Base-by-base conservation (phyloP, 176 grass and related monocot species). In the Carex pumila region DNA sequence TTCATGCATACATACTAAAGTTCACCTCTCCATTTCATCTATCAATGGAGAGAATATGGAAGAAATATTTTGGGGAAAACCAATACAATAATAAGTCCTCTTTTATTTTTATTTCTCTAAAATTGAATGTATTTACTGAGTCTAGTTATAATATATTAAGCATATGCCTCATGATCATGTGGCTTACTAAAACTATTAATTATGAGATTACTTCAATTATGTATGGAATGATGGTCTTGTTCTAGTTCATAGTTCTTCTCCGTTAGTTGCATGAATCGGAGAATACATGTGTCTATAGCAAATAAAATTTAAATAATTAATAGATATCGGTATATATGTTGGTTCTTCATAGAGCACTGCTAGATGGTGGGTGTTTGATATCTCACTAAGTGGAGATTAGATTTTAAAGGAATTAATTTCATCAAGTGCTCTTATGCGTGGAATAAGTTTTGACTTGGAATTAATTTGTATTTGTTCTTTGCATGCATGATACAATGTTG, bases 331-430 rank as follows among this genome's bases (percentile, higher is more conserved):
- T 70, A 30, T 32, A 30, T 30, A 31, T 31, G 3, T 71, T 71
- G 37, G 68, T 12, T 12, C 12, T 14, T 76, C 19, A 76, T 55
- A 19, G 3, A 55, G 72, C 72, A 76, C 72, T 76, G 47, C 45
- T 55, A 2, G 47, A 76, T 76, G 22, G 72, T 76, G 72, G 72
- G 12, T 54, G 47, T 55, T 55, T 76, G 47, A 76, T 50, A 50
- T 76, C 49, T 76, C 22, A 76, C 19, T 17, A 54, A 76, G 71
- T 75, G 71, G 71, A 52, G 70, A 76, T 76, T 76, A 32, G 49
- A 75, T 75, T 54, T 75, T 54, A 30, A 75, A 54, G 12, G 30
- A 53, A 29, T 6, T 4, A 54, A 30, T 54, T 55, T 76, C 5
- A 7, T 31, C 22, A 6, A 76, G 72, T 76, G 72, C 72, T 12